phyloP scores from a whole-genome alignment of 2,329 filamentous ascomycete genomes.

The Colletotrichum sp. region DNA sequence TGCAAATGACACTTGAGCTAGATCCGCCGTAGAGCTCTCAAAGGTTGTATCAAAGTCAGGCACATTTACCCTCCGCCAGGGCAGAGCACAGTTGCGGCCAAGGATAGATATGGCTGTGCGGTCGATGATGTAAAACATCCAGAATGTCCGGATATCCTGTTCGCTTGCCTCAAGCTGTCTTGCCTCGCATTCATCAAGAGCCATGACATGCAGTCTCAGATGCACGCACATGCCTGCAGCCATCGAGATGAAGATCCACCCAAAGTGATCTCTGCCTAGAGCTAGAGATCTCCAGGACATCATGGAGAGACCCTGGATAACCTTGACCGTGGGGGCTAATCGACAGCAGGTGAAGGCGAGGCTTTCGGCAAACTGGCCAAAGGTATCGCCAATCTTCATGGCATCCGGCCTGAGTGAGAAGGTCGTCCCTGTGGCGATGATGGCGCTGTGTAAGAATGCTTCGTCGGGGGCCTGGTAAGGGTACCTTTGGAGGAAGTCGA shows the following conservation, averaged over 20 bases:
- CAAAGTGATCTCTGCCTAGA: slow-evolving; percentile 21
- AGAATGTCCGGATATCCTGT: slow-evolving; percentile 20
- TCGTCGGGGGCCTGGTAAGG: slow-evolving; percentile 13
- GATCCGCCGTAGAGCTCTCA: slow-evolving; percentile 4
- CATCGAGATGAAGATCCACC: slow-evolving; percentile 24
- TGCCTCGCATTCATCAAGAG: slow-evolving; percentile 18
- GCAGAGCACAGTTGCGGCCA: slow-evolving; percentile 21
- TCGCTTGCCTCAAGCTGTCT: slow-evolving; percentile 18
- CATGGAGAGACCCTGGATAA: slow-evolving; percentile 22
- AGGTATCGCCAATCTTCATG: slow-evolving; percentile 4
- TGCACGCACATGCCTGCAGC: slow-evolving; percentile 23
- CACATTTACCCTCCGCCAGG: slow-evolving; percentile 22
- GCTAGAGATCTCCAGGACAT: slow-evolving; percentile 22
- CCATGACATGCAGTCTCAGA: slow-evolving; percentile 20
- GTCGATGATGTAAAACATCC: slow-evolving; percentile 25
- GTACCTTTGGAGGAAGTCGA: slow-evolving; percentile 11
- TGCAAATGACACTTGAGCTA: slow-evolving; percentile 17
- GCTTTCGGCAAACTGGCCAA: slow-evolving; percentile 18
- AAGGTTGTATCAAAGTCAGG: slow-evolving; percentile 17
- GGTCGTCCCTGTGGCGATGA: slow-evolving; percentile 12
- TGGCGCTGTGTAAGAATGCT: slow-evolving; percentile 19
- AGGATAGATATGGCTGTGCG: slow-evolving; percentile 23
- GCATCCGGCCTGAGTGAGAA: slow-evolving; percentile 13
- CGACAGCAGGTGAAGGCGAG: slow-evolving; percentile 21
- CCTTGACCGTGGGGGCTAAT: slow-evolving; percentile 9